Base-by-base conservation (phyloP, 1,284 basidiomycete genomes). In the Sanghuangporus sanghuang region DNA sequence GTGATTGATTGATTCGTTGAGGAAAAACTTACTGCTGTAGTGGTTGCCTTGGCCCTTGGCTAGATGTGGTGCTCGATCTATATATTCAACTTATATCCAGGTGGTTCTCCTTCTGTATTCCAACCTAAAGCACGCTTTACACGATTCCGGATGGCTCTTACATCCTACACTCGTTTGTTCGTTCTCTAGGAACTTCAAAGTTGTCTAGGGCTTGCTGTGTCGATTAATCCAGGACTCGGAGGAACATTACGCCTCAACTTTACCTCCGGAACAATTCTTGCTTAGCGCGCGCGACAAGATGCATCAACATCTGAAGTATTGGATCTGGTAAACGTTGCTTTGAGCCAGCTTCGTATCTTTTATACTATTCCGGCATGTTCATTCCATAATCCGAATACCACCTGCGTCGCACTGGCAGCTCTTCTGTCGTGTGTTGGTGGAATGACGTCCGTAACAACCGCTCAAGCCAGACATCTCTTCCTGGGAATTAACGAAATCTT, bases 71-170 rank as follows among this genome's bases (percentile, higher is more conserved):
- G n/a, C n/a, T n/a, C n/a, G n/a, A n/a, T n/a, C n/a, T n/a, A n/a
- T n/a, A n/a, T n/a, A n/a, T n/a, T n/a, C n/a, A n/a, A n/a, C 23
- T 23, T 23, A 23, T 23, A 23, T 23, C 23, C 1, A 23, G 23
- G 23, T n/a, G n/a, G 23, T 1, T 23, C 23, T 23, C 23, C 78
- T 78, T 50, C 77, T 92, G 14, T 79, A 83, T 62, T 79, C 77
- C 40, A 92, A 92, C 70, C 73, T 92, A 59, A 82, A 79, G 67
- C 71, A 76, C 62, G 86, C 87, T 6, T 76, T 92, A 39, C 75
- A 81, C 63, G 77, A 80, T 49, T 14, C 12, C 2, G 79, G 80
- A 5, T 72, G 85, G 44, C 72, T 92, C 8, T 82, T 86, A 3
- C 73, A 87, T 9, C 71, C 84, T 3, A 77, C 78, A 9, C 89